Evolutionary conservation across 305 asterid genomes (phyloP), one percentile per base, ranked within the genome.

Genomic region (Rubia peregrina): DNA sequence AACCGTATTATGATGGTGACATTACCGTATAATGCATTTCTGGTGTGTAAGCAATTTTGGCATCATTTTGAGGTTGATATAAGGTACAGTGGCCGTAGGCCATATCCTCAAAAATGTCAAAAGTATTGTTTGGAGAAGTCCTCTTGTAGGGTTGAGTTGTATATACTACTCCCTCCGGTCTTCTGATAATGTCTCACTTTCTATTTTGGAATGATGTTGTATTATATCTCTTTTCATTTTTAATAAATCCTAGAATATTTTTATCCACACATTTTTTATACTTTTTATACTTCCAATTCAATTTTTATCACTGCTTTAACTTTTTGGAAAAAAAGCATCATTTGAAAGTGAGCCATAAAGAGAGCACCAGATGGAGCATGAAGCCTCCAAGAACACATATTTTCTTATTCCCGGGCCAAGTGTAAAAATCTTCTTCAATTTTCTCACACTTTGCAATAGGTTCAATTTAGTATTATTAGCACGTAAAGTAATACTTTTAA

Each of bases 41-140:
- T 14, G 59, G 74, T 61, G 76, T 61, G 46, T 7, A 30, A 7
- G n/a, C 38, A 60, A 4, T 12, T 22, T 67, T 76, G 80, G 76
- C 72, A 56, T 40, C 55, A 68, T 42, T 72, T 68, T 44, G 70
- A 22, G 65, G 67, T 14, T 30, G 36, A 62, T 33, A 38, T 62
- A 61, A 17, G 42, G 65, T n/a, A 16, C 22, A 55, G 62, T 61
- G 62, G 70, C 46, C 57, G 19, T 56, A 69, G 71, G 67, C 75
- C 79, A 67, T 53, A 12, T 64, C 9, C 10, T 51, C 38, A 1
- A 17, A 41, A 69, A 67, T 67, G 67, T 17, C 10, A 51, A 36
- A 68, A 13, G 38, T 4, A 36, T 36, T 71, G 73, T 46, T 13
- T 42, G 62, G 75, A 73, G 69, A 65, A 21, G 67, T 46, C 67